Base-by-base conservation (phyloP, 2,329 filamentous ascomycete genomes). In the Claviceps lovelessii region DNA sequence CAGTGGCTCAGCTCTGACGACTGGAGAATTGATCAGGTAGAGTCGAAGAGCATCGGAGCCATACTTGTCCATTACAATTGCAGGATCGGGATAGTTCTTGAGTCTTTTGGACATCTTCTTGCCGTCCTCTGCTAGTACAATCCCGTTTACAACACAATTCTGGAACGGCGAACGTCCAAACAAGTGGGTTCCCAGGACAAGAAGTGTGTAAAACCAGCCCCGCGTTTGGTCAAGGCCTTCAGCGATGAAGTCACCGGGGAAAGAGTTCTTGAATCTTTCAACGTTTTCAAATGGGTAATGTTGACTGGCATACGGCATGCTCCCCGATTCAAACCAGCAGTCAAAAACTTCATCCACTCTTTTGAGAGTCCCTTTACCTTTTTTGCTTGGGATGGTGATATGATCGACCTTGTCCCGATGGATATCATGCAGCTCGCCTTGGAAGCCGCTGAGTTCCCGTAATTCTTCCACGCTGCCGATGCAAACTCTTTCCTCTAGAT, bases 61-160 rank as follows among this genome's bases (percentile, higher is more conserved):
- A 67, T 95, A 95, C 64, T 86, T 86, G 56, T 86, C 73, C 78
- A 96, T 93, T 61, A 97, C 81, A 52, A 89, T 73, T 55, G 75
- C 75, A 11, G 91, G 91, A 64, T 95, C 90, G 0, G 91, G 91
- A 69, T 95, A 97, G 71, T 97, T 97, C 74, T 96, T 94, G 56
- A 95, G 76, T 54, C 91, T 83, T 72, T 97, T 97, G 7, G 90
- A 95, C 91, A 97, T 97, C 76, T 97, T 97, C 76, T 95, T 96
- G 55, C 91, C 91, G 64, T 95, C 89, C 67, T 95, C 90, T 0
- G 90, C 90, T 45, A 96, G 78, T 5, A 96, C 90, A 58, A 95
- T 93, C 51, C 90, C 90, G 65, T 95, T 96, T 58, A 95, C 90
- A n/a, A 96, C 88, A 63, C 89, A 94, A 68, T 95, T 96, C 72